Conservation (phyloP, 139 green algal genomes). For the Edaphochlamys debaryana region DNA sequence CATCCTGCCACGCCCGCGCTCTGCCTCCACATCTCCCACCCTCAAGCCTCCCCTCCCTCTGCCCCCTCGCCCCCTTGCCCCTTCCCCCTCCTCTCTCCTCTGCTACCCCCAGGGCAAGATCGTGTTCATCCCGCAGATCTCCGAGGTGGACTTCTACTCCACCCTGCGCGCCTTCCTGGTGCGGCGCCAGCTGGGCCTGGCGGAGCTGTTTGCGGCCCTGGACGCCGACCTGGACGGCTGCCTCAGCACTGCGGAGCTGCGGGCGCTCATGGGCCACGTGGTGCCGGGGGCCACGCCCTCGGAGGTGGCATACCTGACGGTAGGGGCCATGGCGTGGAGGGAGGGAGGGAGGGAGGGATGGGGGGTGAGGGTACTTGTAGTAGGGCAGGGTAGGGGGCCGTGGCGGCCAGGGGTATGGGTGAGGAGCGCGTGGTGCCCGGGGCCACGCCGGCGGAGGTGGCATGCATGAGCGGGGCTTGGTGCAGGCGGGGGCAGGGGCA, state of each 20-base stretch:
- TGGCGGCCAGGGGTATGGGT: neutral
- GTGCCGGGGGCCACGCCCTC: conserved; percentile 18
- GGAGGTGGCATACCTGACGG: conserved; percentile 9
- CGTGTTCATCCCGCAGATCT: conserved; percentile 35
- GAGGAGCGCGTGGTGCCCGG: too few species aligned
- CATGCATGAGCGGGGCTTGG: too few species aligned
- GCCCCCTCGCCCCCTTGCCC: neutral
- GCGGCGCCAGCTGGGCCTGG: conserved; percentile 28
- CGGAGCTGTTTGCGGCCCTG: conserved; percentile 49
- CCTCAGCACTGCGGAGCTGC: conserved; percentile 24
- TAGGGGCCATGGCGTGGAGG: neutral
- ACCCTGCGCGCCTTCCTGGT: conserved; percentile 43
- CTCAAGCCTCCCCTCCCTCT: neutral
- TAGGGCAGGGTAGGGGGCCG: neutral
- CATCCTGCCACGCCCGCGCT: too few species aligned
- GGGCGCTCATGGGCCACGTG: conserved; percentile 31
- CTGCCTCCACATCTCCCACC: neutral
- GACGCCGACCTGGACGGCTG: conserved; percentile 50
- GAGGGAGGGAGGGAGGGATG: neutral
- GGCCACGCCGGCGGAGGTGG: too few species aligned
- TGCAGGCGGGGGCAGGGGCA: too few species aligned
- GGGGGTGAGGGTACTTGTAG: too few species aligned
- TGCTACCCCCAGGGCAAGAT: neutral
- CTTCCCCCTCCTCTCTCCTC: neutral
- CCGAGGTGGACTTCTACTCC: conserved; percentile 34